Conservation (phyloP, 2,329 filamentous ascomycete species). For the Talaromyces pinophilus region DNA sequence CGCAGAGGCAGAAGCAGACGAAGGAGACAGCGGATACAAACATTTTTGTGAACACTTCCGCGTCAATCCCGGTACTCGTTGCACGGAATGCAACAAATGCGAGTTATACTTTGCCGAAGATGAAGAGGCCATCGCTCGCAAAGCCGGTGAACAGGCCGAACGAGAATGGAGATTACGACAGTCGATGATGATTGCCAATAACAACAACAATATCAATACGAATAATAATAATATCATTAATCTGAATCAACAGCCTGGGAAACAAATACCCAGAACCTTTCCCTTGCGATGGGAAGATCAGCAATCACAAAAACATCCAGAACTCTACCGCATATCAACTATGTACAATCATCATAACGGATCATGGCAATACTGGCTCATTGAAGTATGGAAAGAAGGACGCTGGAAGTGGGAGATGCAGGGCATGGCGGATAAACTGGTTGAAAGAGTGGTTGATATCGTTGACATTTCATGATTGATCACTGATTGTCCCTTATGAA, state of each 20-base stretch:
- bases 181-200: constrained; percentile 38
- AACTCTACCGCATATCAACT: constrained; percentile 12
- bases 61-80: constrained; percentile 72
- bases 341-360: constrained; percentile 14
- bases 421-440: constrained; percentile 41
- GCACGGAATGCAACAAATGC: constrained; percentile 76
- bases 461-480: constrained; percentile 13
- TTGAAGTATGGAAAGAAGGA: constrained; percentile 42
- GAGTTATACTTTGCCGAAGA: constrained; percentile 72
- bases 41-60: constrained; percentile 98
- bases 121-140: constrained; percentile 67
- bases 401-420: constrained; percentile 47
- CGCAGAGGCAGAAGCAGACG: constrained; percentile 24
- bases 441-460: constrained; percentile 44
- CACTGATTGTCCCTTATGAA: not conserved
- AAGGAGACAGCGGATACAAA: constrained; percentile 70
- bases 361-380: constrained; percentile 37
- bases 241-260: not conserved
- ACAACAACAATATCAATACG: constrained; percentile 28
- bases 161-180: constrained; percentile 69
- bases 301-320: constrained; percentile 8
- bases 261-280: not conserved
- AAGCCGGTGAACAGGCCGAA: constrained; percentile 72
- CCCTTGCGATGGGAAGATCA: not conserved
- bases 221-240: not conserved